Conservation (phyloP, 163 green algal genomes). For the Scenedesmus sp. region DNA sequence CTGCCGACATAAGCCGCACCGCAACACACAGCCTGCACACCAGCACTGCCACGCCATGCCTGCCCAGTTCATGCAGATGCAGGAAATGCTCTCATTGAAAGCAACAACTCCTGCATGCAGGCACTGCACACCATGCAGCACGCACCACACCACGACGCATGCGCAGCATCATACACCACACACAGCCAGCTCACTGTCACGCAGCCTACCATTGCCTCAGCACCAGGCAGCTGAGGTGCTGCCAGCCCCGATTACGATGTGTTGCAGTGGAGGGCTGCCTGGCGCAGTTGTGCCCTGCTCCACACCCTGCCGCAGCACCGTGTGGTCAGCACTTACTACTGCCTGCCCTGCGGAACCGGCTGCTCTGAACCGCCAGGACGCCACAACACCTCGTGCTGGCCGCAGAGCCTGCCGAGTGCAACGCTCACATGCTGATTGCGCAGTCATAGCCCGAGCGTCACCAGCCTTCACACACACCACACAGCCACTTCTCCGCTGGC, state of each 20-base stretch:
- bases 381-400: neutral
- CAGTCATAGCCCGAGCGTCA: neutral
- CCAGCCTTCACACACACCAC: constrained; percentile 65
- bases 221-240: neutral
- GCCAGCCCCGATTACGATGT: too few species aligned
- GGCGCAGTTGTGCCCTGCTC: too few species aligned
- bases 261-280: too few species aligned
- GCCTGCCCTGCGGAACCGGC: too few species aligned
- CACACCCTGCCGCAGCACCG: too few species aligned
- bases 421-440: neutral
- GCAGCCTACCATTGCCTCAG: neutral
- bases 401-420: neutral
- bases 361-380: too few species aligned
- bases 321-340: too few species aligned
- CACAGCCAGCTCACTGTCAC: neutral
- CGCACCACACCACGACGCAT: neutral
- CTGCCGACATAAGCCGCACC: neutral
- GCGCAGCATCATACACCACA: neutral
- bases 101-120: neutral
- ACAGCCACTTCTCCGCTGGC: constrained; percentile 72
- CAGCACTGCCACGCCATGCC: neutral
- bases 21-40: neutral
- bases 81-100: neutral
- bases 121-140: neutral
- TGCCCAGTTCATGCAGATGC: neutral